phyloP scores from a whole-genome alignment of 805 yeast genomes.

The Maudiozyma bulderi region DNA sequence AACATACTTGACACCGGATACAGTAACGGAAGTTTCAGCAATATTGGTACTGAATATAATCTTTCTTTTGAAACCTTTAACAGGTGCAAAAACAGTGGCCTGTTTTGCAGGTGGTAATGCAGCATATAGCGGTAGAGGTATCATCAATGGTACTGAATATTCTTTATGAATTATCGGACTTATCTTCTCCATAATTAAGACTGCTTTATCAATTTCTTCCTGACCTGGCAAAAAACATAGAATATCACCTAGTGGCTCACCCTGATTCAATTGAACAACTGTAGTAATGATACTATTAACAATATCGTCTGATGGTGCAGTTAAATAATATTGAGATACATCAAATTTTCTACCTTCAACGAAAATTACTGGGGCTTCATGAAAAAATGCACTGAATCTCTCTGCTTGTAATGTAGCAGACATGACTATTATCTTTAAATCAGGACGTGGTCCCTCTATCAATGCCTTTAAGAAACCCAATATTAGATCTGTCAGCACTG shows the following conservation, averaged over 20 bases:
- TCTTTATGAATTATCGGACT: slow-evolving; percentile 61
- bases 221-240: slow-evolving; percentile 91
- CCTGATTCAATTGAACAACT: slow-evolving; percentile 65
- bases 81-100: slow-evolving; percentile 61
- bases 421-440: slow-evolving; percentile 73
- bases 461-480: slow-evolving; percentile 80
- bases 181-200: slow-evolving; percentile 45
- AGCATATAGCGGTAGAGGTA: slow-evolving; percentile 84
- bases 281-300: slow-evolving; percentile 71
- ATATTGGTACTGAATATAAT: slow-evolving; percentile 88
- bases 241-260: slow-evolving; percentile 81
- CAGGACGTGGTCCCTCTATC: slow-evolving; percentile 37
- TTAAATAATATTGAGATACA: slow-evolving; percentile 62
- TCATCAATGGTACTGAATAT: slow-evolving; percentile 52
- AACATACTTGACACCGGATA: slow-evolving; percentile 87
- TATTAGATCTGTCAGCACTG: slow-evolving; percentile 80
- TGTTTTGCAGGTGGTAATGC: slow-evolving; percentile 84
- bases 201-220: slow-evolving; percentile 89
- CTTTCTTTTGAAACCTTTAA: slow-evolving; percentile 63
- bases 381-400: slow-evolving; percentile 67
- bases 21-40: slow-evolving; percentile 96
- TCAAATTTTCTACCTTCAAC: slow-evolving; percentile 87
- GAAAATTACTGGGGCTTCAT: slow-evolving; percentile 69
- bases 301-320: slow-evolving; percentile 62
- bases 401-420: slow-evolving; percentile 93